Percentiles rank a stretch among this genome's conserved stretches.
These are phyloP conservation scores for Metschnikowia continentalis DNA, from an alignment of 805 yeast genomes.

Conservation along the genomic window DNA sequence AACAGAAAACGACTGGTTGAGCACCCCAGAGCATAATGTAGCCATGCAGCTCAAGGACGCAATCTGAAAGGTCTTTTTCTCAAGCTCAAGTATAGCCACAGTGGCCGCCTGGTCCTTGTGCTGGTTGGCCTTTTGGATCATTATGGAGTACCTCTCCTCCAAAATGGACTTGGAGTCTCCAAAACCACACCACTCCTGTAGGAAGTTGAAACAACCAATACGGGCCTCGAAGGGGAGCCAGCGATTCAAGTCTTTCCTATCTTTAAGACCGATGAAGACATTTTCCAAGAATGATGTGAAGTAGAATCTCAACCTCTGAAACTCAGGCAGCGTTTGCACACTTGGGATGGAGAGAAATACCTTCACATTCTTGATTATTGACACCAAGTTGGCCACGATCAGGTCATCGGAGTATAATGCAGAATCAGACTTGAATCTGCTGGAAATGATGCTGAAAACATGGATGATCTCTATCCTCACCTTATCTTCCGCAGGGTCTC, in stretches of 20 bases:
- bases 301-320: conserved; percentile 73
- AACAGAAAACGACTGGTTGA: conserved; percentile 45
- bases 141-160: conserved; percentile 59
- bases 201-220: conserved; percentile 71
- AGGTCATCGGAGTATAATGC: conserved; percentile 59
- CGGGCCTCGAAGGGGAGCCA: conserved; percentile 88
- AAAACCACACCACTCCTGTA: conserved; percentile 94
- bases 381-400: conserved; percentile 60
- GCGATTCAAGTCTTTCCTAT: conserved; percentile 33
- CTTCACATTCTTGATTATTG: conserved; percentile 59
- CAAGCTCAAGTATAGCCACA: conserved; percentile 76
- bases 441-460: conserved; percentile 63
- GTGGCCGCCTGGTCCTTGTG: conserved; percentile 46
- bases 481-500: conserved; percentile 36
- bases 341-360: conserved; percentile 50
- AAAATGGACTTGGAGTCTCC: conserved; percentile 63
- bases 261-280: conserved; percentile 54
- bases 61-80: conserved; percentile 61
- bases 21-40: conserved; percentile 68
- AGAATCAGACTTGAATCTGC: conserved; percentile 50
- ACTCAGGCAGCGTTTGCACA: conserved; percentile 63
- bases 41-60: conserved; percentile 85
- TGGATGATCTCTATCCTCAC: conserved; percentile 76
- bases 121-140: conserved; percentile 44
- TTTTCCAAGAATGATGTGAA: conserved; percentile 80